Evolutionary conservation across 257 asterid genomes (phyloP), one percentile per base, ranked within the genome.

Genomic region (Coffea eugenioides): DNA sequence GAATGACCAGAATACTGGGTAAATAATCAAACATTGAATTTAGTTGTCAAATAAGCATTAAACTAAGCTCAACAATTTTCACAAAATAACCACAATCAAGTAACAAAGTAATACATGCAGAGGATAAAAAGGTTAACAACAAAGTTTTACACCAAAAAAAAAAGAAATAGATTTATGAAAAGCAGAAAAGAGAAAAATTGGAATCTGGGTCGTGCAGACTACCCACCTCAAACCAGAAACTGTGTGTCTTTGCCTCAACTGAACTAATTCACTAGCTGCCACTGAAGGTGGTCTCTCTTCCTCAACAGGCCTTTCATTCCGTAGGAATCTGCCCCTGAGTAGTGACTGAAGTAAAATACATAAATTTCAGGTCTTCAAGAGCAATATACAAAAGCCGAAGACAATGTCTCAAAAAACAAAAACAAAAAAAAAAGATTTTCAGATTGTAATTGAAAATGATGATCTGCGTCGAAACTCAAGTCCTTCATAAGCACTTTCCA

Each of bases 191-290:
- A 21, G 31, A 65, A 13, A 68, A 25, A 21, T 15, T 34, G 6
- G 16, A 43, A 16, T 62, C 68, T 25, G 54, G 13, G 46, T 7
- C 23, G 54, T 20, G 64, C 64, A 67, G n/a, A 69, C 39, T 65
- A 75, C 90, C 84, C 79, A 95, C 99, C 99, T 93, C 91, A 95
- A 79, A 81, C 96, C 99, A 82, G 99, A 93, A 74, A 95, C 99
- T 3, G 97, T 91, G 86, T 91, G 93, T 31, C 95, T 88, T 85
- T 91, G 95, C 85, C 99, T 91, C 83, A 95, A 87, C 86, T 92
- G 97, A 90, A 89, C 90, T 80, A 95, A 81, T 87, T 95, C 99
- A 84, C 87, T 82, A 73, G 97, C 93, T 81, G 99, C 97, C 82
- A 86, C 64, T 69, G 99, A 92, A 81, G 93, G 91, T 49, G 88